Evolutionary conservation across 1,139 yeast species (phyloP), one percentile per base, ranked within the genome.

Genomic region (Pichia sp.): DNA sequence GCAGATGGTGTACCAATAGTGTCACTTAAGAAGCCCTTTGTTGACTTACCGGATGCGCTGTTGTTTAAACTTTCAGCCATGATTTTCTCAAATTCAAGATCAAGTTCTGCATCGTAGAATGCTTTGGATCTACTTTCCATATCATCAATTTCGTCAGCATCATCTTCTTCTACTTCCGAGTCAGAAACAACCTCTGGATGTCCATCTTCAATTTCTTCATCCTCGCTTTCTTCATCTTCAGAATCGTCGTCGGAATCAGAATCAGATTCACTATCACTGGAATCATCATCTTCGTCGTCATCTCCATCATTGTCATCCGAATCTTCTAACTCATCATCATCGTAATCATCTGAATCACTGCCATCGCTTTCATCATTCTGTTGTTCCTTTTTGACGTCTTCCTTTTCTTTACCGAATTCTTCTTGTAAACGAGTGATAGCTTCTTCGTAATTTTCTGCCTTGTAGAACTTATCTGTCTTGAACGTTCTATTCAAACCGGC

Each of bases 71-170:
- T 73, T 36, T 78, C 83, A 30, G 67, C 59, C 45, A 81, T 67
- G 58, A 83, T 65, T 47, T 65, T 67, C 45, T 75, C 75, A 53
- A 77, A 75, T 55, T 81, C 83, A 47, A 67, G 71, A 40, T 81
- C 86, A 6, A 50, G 15, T 35, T 50, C 48, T 7, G 50, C 50
- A 14, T 49, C 50, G 28, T 39, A 53, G 28, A 48, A 52, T 28
- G 68, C 71, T 44, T 53, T 11, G 38, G 42, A 14, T 40, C 45
- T 21, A 22, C 38, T 21, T n/a, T 20, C 24, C 19, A 21, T 32
- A 34, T 42, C 48, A 34, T 37, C 34, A 7, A 34, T 61, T 4
- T 51, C 47, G 10, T 42, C 54, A 6, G 45, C 48, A 18, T 40
- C 45, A 22, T 34, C 19, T 3, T 35, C 37, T 12, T 35, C 41